phyloP scores from a whole-genome alignment of 2,329 filamentous ascomycete species.

The Trichoderma sp. region DNA sequence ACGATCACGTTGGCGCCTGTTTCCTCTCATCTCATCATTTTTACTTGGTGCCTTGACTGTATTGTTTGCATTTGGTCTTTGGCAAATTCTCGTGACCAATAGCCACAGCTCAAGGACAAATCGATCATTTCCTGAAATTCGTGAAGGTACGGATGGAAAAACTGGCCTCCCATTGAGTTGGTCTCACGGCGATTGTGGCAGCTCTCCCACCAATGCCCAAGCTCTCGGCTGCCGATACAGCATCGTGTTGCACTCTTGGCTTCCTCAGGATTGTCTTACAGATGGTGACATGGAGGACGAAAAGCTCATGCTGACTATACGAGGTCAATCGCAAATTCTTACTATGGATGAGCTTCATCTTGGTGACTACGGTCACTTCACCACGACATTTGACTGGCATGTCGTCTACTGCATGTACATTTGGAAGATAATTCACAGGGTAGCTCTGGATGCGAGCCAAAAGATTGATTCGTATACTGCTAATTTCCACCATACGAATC shows the following conservation, averaged over 20 bases:
- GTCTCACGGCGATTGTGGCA: slow-evolving; percentile 25
- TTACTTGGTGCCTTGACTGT: background rate
- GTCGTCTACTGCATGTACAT: slow-evolving; percentile 25
- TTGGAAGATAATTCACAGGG: slow-evolving; percentile 26
- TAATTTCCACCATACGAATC: slow-evolving; percentile 24
- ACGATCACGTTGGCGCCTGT: background rate
- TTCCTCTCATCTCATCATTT: slow-evolving; percentile 4
- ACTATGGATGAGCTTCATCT: slow-evolving; percentile 21
- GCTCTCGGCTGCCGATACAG: slow-evolving; percentile 20
- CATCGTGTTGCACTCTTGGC: slow-evolving; percentile 26
- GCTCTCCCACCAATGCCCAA: slow-evolving; percentile 22
- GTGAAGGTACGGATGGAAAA: slow-evolving; percentile 18
- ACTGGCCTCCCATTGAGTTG: slow-evolving; percentile 20
- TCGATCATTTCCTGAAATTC: slow-evolving; percentile 14
- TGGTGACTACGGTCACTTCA: slow-evolving; percentile 23
- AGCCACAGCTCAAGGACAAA: background rate
- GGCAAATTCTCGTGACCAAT: background rate
- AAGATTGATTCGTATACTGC: slow-evolving; percentile 25
- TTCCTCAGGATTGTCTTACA: slow-evolving; percentile 23
- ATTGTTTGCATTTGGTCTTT: background rate
- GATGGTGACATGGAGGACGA: slow-evolving; percentile 25
- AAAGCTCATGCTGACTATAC: slow-evolving; percentile 24
- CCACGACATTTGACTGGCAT: slow-evolving; percentile 25
- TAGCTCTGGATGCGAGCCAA: slow-evolving; percentile 20
- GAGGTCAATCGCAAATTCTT: slow-evolving; percentile 18